Evolutionary conservation across 2,329 filamentous ascomycete species (phyloP).

Genomic region (Emericellopsis cladophorae): DNA sequence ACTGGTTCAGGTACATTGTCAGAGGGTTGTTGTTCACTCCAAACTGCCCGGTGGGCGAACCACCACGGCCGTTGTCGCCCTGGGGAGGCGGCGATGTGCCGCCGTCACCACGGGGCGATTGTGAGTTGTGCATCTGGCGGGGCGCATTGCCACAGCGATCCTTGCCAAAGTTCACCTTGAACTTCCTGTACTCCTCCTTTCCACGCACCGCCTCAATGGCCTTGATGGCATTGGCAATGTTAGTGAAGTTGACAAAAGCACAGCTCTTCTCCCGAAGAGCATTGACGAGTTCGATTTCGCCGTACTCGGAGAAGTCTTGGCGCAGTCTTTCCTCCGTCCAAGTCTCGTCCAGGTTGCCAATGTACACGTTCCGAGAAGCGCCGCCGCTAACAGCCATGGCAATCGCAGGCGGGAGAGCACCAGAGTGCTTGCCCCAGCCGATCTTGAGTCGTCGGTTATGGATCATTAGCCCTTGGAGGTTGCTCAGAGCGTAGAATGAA

Average conservation of each 20-base stretch:
- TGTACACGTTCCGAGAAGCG: constrained; percentile 96
- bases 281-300: constrained; percentile 96
- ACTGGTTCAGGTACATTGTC: constrained; percentile 84
- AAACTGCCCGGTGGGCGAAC: constrained; percentile 53
- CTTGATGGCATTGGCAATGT: constrained; percentile 99
- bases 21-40: constrained; percentile 79
- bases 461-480: constrained; percentile 96
- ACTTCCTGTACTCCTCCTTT: constrained; percentile 92
- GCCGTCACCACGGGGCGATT: constrained; percentile 54
- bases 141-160: constrained; percentile 95
- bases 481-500: constrained; percentile 95
- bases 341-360: constrained; percentile 92
- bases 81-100: constrained; percentile 44
- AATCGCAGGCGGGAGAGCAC: constrained; percentile 88
- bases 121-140: constrained; percentile 61
- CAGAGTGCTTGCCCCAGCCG: constrained; percentile 98
- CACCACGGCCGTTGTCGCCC: constrained; percentile 38
- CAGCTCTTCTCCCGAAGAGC: constrained; percentile 97
- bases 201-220: constrained; percentile 92
- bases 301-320: constrained; percentile 94
- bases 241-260: constrained; percentile 99
- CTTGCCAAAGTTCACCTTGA: constrained; percentile 99
- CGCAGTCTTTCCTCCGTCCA: constrained; percentile 94
- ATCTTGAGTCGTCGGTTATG: constrained; percentile 97
- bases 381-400: constrained; percentile 91